phyloP scores from a whole-genome alignment of 441 rosid genomes.

The Hypseocharis bilobata region DNA sequence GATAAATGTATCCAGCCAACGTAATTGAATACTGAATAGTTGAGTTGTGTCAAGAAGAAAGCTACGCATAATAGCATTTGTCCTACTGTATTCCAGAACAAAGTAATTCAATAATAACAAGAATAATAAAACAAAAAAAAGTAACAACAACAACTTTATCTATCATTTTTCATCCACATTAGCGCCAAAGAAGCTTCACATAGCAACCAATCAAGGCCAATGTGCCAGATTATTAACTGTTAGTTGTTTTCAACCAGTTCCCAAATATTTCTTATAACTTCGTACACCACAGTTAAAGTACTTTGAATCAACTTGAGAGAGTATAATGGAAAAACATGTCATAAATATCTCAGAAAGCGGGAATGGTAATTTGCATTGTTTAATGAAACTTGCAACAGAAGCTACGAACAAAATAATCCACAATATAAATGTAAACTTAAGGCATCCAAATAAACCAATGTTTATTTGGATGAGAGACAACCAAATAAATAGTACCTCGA shows the following conservation, averaged over 20 bases:
- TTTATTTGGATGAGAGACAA: not conserved
- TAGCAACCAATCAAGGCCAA: no score
- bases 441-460: conserved; percentile 1
- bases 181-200: no score
- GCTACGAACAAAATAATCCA: not conserved
- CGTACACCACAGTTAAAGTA: not conserved
- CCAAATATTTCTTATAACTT: not conserved
- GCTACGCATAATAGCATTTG: no score
- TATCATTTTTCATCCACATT: no score
- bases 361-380: not conserved
- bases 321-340: not conserved
- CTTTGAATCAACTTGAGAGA: not conserved
- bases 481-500: conserved; percentile 33
- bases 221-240: no score
- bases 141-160: no score
- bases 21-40: no score
- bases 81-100: no score
- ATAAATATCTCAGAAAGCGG: not conserved
- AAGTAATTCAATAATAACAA: no score
- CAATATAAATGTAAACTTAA: not conserved
- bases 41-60: no score
- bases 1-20: not conserved
- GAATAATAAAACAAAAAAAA: no score
- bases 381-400: not conserved
- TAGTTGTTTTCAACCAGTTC: no score